Evolutionary conservation across 257 asterid genomes (phyloP).

Genomic region (Ehretia macrophylla): DNA sequence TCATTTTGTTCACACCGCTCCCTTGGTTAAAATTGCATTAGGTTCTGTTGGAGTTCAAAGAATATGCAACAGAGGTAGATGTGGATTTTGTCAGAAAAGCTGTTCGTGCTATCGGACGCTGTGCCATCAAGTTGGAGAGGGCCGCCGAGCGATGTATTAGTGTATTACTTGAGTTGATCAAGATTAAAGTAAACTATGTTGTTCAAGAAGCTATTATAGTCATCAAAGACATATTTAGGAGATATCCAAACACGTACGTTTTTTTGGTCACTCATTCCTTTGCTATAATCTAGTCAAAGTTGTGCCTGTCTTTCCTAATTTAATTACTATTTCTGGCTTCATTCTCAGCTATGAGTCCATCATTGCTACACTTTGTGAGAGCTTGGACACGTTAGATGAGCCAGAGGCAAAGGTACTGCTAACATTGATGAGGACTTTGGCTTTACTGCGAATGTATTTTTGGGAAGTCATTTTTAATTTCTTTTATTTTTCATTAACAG

Average conservation of each 20-base stretch:
- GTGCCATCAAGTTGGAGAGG: slow-evolving; percentile 99
- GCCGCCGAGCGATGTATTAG: slow-evolving; percentile 99
- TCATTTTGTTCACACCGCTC: slow-evolving; percentile 11
- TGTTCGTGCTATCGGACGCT: slow-evolving; percentile 98
- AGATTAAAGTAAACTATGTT: slow-evolving; percentile 97
- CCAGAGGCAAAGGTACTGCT: slow-evolving; percentile 94
- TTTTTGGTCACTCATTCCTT: slow-evolving; percentile 9
- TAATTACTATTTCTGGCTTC: slow-evolving; percentile 4
- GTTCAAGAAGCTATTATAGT: slow-evolving; percentile 99
- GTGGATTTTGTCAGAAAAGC: slow-evolving; percentile 99
- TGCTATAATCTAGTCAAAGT: slow-evolving; percentile 8
- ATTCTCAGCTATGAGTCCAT: slow-evolving; percentile 82
- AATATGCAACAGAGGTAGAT: slow-evolving; percentile 99
- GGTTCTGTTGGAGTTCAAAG: slow-evolving; percentile 97
- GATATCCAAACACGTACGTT: slow-evolving; percentile 97
- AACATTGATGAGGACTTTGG: neutral
- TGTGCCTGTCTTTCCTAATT: slow-evolving; percentile 9
- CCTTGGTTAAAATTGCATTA: slow-evolving; percentile 18
- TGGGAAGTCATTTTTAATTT: neutral
- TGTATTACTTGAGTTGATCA: slow-evolving; percentile 97
- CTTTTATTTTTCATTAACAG: slow-evolving; percentile 34
- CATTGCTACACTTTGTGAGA: slow-evolving; percentile 98
- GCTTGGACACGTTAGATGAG: slow-evolving; percentile 95
- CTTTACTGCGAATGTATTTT: too few species aligned
- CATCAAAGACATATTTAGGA: slow-evolving; percentile 94